Evolutionary conservation across 192 early-diverging fungal genomes (phyloP), one percentile per base, ranked within the genome.

Genomic region (Entophlyctis luteolus): DNA sequence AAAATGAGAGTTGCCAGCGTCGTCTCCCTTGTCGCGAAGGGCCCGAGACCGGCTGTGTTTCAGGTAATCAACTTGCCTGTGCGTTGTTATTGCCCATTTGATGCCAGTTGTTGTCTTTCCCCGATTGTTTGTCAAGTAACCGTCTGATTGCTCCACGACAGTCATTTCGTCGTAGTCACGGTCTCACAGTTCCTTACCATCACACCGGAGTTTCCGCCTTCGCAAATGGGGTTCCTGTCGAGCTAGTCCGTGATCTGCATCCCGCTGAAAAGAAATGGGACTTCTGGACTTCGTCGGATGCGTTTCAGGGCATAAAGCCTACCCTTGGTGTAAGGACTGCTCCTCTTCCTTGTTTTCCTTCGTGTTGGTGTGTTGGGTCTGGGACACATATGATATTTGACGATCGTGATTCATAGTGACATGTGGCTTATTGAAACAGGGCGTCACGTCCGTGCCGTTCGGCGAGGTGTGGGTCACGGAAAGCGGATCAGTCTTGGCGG

Each of bases 201-300:
- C 77, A 79, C 74, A 36, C 38, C 29, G 53, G 68, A 54, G 49
- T 82, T 68, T 74, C 76, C 35, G 42, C 74, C 47, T 82, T 79
- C 55, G 50, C 67, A 52, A 76, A 82, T 56, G 81, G 81, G 29
- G 67, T 82, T n/a, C 81, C 81, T 48, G 71, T 59, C n/a, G 67
- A 77, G 50, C 77, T 79, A 57, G 77, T 79, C 46, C 78, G 81
- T 54, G 78, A 75, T 54, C 68, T 83, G 23, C 54, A 56, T 18
- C 65, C 73, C 2, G 58, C 58, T 37, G 81, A 83, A 65, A 77
- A 79, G 72, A 72, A 75, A 37, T 83, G 81, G 81, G 81, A 83
- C 56, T 83, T 83, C 62, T 83, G 81, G 81, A 83, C 81, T 22
- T 78, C 81, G 39, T 74, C 71, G 34, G 75, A 77, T 48, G 78